Percentiles rank a stretch among this genome's conserved stretches.
phyloP scores from a whole-genome alignment of 2,329 filamentous ascomycete species.

The Paraphoma sp. region DNA sequence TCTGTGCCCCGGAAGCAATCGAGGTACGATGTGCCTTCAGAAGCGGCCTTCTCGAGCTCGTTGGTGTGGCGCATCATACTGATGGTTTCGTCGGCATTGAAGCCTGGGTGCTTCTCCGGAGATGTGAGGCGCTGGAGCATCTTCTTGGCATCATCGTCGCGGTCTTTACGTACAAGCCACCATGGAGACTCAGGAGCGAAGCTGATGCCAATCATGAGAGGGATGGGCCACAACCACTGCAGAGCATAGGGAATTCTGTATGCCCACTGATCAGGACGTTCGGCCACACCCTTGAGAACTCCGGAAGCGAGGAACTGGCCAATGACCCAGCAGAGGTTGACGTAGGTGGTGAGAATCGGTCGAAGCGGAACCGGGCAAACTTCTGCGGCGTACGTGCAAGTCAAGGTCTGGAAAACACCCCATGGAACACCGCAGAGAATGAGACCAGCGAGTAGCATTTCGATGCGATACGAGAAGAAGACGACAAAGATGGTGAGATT shows the following conservation, averaged over 20 bases:
- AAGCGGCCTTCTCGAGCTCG: slow-evolving; percentile 74
- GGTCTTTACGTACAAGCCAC: slow-evolving; percentile 74
- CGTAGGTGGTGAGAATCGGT: slow-evolving; percentile 65
- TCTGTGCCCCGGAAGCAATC: slow-evolving; percentile 89
- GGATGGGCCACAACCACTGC: slow-evolving; percentile 78
- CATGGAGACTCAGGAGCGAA: slow-evolving; percentile 75
- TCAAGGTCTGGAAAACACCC: slow-evolving; percentile 57
- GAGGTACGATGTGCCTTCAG: slow-evolving; percentile 71
- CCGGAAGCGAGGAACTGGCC: slow-evolving; percentile 76
- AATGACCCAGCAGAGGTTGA: slow-evolving; percentile 78
- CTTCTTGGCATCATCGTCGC: slow-evolving; percentile 69
- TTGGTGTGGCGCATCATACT: slow-evolving; percentile 93
- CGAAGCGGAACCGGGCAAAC: slow-evolving; percentile 75
- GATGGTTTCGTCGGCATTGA: slow-evolving; percentile 62
- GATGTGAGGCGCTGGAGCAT: slow-evolving; percentile 71
- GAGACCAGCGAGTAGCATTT: slow-evolving; percentile 67
- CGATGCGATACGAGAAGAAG: slow-evolving; percentile 50
- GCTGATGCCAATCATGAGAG: slow-evolving; percentile 69
- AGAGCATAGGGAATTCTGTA: slow-evolving; percentile 72
- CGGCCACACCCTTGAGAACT: slow-evolving; percentile 71
- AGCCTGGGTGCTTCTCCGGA: slow-evolving; percentile 50
- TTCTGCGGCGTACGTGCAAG: slow-evolving; percentile 59
- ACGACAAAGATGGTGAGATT: slow-evolving; percentile 45
- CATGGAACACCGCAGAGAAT: slow-evolving; percentile 57
- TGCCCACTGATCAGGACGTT: slow-evolving; percentile 70